phyloP scores from a whole-genome alignment of 1,139 yeast species.

The Debaryomyces coudertii region DNA sequence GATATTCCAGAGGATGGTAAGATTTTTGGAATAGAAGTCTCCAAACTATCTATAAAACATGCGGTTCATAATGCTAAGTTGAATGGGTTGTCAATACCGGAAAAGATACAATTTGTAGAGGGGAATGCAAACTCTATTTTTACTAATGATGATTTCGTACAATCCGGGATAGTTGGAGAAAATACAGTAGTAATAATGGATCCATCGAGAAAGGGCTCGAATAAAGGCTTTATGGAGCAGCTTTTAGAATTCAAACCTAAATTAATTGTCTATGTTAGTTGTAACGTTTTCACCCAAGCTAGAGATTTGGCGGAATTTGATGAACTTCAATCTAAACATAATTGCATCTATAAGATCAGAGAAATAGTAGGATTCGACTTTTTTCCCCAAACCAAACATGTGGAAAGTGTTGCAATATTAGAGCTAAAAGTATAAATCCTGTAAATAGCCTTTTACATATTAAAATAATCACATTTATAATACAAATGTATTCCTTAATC shows the following conservation, averaged over 20 bases:
- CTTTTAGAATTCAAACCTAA: constrained; percentile 41
- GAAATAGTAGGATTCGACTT: constrained; percentile 48
- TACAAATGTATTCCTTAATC: background rate
- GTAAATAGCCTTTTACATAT: background rate
- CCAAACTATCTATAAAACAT: constrained; percentile 34
- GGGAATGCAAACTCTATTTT: constrained; percentile 45
- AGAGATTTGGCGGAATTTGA: constrained; percentile 40
- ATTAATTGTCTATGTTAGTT: constrained; percentile 44
- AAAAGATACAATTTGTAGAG: constrained; percentile 35
- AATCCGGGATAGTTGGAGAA: constrained; percentile 30
- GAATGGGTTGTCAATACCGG: constrained; percentile 36
- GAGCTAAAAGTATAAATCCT: constrained; percentile 19
- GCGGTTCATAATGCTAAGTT: constrained; percentile 45
- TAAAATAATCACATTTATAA: background rate
- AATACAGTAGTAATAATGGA: constrained; percentile 47
- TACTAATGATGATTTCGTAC: constrained; percentile 26
- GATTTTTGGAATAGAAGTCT: constrained; percentile 48
- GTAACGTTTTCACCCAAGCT: constrained; percentile 53
- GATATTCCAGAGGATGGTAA: constrained; percentile 32
- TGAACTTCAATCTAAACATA: constrained; percentile 22
- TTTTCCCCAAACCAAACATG: constrained; percentile 54
- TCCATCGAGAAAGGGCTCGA: constrained; percentile 51
- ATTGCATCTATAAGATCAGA: constrained; percentile 29
- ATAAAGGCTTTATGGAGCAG: constrained; percentile 36
- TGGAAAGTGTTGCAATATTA: constrained; percentile 46